Percentiles rank a stretch among this genome's conserved stretches.
Conservation (phyloP, 306 rosid species). For the Hippophae rhamnoides region DNA sequence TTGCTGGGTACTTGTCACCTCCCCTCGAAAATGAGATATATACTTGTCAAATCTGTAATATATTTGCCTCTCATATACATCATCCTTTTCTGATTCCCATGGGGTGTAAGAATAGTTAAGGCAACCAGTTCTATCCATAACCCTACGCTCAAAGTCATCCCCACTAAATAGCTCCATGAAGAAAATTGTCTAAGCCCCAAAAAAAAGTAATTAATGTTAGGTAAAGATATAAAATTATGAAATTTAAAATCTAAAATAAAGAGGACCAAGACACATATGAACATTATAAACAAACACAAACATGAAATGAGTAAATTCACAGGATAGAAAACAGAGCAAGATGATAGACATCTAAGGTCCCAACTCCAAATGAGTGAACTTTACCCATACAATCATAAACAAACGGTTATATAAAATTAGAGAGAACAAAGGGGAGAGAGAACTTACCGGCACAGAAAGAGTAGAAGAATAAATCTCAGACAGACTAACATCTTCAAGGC, state of each 20-base stretch:
- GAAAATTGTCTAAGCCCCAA: slow-evolving; percentile 44
- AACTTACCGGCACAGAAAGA: slow-evolving; percentile 59
- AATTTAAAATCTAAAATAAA: neutral
- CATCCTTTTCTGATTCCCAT: slow-evolving; percentile 78
- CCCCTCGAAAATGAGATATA: slow-evolving; percentile 60
- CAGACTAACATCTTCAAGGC: slow-evolving; percentile 63
- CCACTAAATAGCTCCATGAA: slow-evolving; percentile 71
- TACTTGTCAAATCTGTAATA: slow-evolving; percentile 65
- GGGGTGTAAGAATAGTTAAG: slow-evolving; percentile 64
- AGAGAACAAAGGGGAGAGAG: slow-evolving; percentile 8
- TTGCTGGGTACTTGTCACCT: slow-evolving; percentile 80
- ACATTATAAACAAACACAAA: neutral
- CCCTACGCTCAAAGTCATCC: slow-evolving; percentile 60
- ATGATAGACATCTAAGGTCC: slow-evolving; percentile 3
- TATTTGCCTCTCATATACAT: slow-evolving; percentile 56
- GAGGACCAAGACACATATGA: neutral
- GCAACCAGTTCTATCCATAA: slow-evolving; percentile 82
- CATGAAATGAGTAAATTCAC: too few relatives aligned
- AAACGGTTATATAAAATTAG: neutral
- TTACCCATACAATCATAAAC: neutral
- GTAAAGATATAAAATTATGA: slow-evolving; percentile 1
- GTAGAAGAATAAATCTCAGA: slow-evolving; percentile 57
- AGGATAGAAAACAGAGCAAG: neutral
- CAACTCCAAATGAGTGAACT: neutral
- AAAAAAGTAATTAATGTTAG: slow-evolving; percentile 20